phyloP scores from a whole-genome alignment of 345 rosid genomes.

The Orychophragmus violaceus region DNA sequence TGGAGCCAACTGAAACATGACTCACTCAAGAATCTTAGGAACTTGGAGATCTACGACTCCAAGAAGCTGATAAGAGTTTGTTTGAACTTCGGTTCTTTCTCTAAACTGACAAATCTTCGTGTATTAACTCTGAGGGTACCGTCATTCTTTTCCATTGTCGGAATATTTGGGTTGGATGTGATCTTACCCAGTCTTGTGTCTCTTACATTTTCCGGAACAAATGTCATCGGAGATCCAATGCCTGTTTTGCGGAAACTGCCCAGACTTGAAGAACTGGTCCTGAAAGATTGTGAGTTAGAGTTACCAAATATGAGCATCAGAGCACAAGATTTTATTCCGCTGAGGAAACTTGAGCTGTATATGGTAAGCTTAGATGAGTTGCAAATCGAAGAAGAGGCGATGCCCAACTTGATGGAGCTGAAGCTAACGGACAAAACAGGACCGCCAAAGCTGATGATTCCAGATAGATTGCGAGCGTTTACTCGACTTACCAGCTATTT shows the following conservation, averaged over 20 bases:
- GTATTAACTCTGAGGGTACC: not conserved
- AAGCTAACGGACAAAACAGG: not conserved
- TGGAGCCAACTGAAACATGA: constrained; percentile 12
- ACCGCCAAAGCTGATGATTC: constrained; percentile 5
- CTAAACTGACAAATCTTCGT: constrained; percentile 5
- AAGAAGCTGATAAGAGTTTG: not conserved
- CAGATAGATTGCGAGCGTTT: constrained; percentile 6
- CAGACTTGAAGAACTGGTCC: not conserved
- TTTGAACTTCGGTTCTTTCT: not conserved
- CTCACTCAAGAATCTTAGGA: not conserved
- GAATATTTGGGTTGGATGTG: not conserved
- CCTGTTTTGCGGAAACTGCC: not conserved
- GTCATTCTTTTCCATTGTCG: not conserved
- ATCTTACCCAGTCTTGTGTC: constrained; percentile 4
- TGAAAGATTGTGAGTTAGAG: not conserved
- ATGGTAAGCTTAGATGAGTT: not conserved
- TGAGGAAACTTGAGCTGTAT: constrained; percentile 1
- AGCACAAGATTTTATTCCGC: not conserved
- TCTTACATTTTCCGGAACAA: not conserved
- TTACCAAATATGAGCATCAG: not conserved
- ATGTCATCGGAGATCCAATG: not conserved
- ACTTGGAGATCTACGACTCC: not conserved
- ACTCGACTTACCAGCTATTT: too few relatives aligned
- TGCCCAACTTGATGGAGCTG: not conserved
- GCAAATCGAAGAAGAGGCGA: not conserved